Conservation (phyloP, 164 flowering plant species). For the Tinospora cordifolia region DNA sequence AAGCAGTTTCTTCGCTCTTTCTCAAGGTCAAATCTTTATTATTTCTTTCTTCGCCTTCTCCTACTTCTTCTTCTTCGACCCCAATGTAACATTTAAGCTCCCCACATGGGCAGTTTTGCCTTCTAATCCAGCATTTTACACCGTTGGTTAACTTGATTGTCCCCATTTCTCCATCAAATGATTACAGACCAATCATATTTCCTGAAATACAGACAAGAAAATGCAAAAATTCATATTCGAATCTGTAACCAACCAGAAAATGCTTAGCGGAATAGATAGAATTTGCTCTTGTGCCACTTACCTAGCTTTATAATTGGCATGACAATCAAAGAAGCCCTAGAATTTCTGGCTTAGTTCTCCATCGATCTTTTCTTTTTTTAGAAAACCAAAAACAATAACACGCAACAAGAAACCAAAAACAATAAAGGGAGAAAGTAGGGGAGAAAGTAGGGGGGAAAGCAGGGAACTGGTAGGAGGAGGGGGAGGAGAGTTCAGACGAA, state of each 20-base stretch:
- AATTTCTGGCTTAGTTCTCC: not conserved
- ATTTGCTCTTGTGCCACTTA: not conserved
- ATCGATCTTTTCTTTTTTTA: no score
- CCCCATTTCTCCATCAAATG: not conserved
- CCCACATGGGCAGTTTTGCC: conserved; percentile 72
- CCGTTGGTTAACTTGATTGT: not conserved
- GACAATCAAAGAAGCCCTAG: not conserved
- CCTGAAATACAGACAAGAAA: not conserved
- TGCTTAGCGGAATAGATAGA: not conserved
- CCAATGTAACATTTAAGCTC: conserved; percentile 61
- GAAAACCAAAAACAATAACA: no score
- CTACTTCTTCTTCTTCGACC: conserved; percentile 29
- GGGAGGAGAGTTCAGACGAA: no score
- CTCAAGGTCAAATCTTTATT: not conserved
- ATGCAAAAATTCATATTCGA: not conserved
- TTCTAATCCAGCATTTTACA: conserved; percentile 37
- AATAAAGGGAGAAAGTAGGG: no score
- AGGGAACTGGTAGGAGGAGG: no score
- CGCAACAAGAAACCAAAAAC: no score
- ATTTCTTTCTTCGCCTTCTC: not conserved
- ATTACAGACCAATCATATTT: not conserved
- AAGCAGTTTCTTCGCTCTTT: conserved; percentile 19
- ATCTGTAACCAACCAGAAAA: not conserved
- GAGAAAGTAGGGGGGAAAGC: no score
- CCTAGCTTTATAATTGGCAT: no score